These are phyloP conservation scores for Microsporum audouinii DNA, from an alignment of 2,329 filamentous ascomycete species.

Conservation along the genomic window DNA sequence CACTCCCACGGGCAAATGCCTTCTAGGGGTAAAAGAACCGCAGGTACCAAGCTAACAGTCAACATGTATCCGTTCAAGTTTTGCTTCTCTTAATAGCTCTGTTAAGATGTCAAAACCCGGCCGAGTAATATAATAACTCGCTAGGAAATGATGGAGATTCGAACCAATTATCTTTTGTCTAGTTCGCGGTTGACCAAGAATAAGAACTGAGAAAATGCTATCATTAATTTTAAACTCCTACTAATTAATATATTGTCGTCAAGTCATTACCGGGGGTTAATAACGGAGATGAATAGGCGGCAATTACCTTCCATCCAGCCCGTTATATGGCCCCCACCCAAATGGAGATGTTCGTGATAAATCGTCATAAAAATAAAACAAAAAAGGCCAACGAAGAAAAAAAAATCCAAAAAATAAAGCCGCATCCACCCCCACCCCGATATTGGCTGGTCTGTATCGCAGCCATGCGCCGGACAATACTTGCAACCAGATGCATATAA, in stretches of 20 bases:
- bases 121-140: background rate
- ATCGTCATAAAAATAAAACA: slow-evolving; percentile 2
- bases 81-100: background rate
- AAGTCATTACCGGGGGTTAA: slow-evolving; percentile 3
- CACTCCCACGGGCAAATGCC: background rate
- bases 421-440: background rate
- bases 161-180: background rate
- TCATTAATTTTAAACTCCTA: slow-evolving; percentile 4
- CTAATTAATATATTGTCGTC: slow-evolving; percentile 2
- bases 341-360: slow-evolving; percentile 4
- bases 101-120: background rate
- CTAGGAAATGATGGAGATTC: background rate
- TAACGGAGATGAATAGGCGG: background rate
- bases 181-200: background rate
- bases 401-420: background rate
- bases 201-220: background rate
- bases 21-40: background rate
- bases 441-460: slow-evolving; percentile 4
- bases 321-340: background rate
- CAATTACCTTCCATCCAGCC: background rate
- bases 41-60: background rate
- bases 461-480: slow-evolving; percentile 2
- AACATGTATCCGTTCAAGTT: background rate
- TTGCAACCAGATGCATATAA: background rate
- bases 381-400: background rate